Evolutionary conservation across 2,329 filamentous ascomycete genomes (phyloP), one percentile per base, ranked within the genome.

Genomic region (Hypoxylon sp.): DNA sequence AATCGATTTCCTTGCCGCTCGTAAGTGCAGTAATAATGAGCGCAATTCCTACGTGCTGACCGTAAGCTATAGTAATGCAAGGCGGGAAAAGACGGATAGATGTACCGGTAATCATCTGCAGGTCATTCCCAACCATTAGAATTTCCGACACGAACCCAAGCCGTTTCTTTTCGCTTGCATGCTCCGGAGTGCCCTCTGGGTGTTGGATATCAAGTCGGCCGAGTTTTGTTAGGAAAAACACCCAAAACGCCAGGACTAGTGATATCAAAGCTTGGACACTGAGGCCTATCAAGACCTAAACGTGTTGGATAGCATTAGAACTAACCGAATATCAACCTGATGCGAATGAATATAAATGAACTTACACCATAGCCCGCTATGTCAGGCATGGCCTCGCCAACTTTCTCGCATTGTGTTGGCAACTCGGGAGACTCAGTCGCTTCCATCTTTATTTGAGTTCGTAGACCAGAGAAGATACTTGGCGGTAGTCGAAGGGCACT

Each of bases 81-180:
- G 4, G n/a, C 25, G 1, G 3, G 6, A 36, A 56, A 38, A 51
- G 5, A 9, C 6, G 1, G 25, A 43, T 51, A 45, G 13, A 49
- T 34, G 73, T 70, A 41, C 76, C 77, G 1, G 76, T 71, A 13
- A 76, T 68, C 64, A 77, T 73, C 64, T 79, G 77, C 55, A 79
- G 70, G 45, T 79, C 76, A 21, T 77, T 78, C 17, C 77, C 76
- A 1, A 75, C 66, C 75, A 79, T 78, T 30, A 79, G 72, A n/a
- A 79, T 78, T 21, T 75, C 73, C 1, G 75, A 75, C 25, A 79
- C 73, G 34, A 77, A 75, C 28, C 76, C 71, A 21, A 79, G 67
- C 17, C 77, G 74, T 68, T 76, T 77, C 60, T 70, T 72, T 65
- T 77, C 74, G 49, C 76, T 72, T 19, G 58, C 70, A 58, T 71